A percentile compares a stretch with the other conserved stretches of the same genome.
phyloP scores from a whole-genome alignment of 805 yeast species.

The Candida nitratophila region DNA sequence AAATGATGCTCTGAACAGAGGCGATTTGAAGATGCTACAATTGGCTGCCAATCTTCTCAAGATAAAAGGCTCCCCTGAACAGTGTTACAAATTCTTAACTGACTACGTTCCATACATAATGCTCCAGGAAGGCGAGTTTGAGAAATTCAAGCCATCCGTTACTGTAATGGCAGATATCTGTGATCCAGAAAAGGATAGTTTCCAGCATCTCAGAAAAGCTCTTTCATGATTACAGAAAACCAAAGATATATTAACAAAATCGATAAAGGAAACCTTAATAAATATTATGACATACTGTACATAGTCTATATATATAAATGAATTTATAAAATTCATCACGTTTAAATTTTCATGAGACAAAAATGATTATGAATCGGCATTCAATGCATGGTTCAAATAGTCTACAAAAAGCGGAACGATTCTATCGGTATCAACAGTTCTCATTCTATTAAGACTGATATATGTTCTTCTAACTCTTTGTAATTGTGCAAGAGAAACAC shows the following conservation, averaged over 20 bases:
- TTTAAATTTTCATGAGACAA: background rate
- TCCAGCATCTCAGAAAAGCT: background rate
- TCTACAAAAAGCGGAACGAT: slow-evolving; percentile 72
- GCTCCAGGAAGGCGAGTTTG: background rate
- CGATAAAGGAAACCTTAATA: background rate
- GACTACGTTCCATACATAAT: slow-evolving; percentile 2
- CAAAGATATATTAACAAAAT: background rate
- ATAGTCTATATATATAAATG: background rate
- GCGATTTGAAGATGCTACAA: slow-evolving; percentile 4
- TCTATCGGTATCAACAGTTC: slow-evolving; percentile 63
- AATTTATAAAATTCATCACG: background rate
- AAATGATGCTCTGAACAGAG: background rate
- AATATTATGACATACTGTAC: background rate
- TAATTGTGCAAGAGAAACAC: slow-evolving; percentile 65
- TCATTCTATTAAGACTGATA: slow-evolving; percentile 71
- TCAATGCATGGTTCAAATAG: slow-evolving; percentile 60
- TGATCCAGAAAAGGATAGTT: background rate
- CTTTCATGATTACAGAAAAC: background rate
- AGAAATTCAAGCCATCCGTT: background rate
- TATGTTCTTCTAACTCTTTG: slow-evolving; percentile 82
- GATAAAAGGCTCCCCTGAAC: background rate
- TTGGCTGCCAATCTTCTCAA: slow-evolving; percentile 4
- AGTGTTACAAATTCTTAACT: slow-evolving; percentile 2
- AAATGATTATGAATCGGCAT: slow-evolving; percentile 16
- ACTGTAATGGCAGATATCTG: slow-evolving; percentile 1